phyloP scores from a whole-genome alignment of 139 green algal genomes.

The Dunaliella sp. region DNA sequence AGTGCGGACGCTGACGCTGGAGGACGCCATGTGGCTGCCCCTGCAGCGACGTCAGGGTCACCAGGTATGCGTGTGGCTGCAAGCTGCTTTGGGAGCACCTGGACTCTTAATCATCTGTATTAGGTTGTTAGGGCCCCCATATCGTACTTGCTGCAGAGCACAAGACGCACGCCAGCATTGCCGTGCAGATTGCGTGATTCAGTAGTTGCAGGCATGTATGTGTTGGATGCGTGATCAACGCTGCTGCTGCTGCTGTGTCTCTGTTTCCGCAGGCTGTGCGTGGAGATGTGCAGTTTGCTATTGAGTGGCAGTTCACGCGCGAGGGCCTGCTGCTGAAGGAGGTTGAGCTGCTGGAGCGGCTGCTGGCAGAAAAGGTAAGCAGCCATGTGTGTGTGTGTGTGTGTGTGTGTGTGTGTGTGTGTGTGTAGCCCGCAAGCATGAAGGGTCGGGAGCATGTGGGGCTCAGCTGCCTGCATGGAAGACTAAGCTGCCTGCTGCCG shows the following conservation, averaged over 20 bases:
- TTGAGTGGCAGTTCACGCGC: conserved; percentile 76
- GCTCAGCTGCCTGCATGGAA: too few species aligned
- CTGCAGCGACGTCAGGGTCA: conserved; percentile 19
- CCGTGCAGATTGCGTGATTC: neutral
- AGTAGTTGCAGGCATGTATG: neutral
- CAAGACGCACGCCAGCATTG: neutral
- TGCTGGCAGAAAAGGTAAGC: conserved; percentile 60
- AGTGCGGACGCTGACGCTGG: neutral
- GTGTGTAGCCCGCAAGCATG: too few species aligned
- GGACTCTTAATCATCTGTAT: too few species aligned
- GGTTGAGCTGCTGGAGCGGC: conserved; percentile 63
- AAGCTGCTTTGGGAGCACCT: too few species aligned
- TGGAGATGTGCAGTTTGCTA: conserved; percentile 49
- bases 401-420: too few species aligned
- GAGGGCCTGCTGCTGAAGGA: conserved; percentile 72
- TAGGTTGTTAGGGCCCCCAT: too few species aligned
- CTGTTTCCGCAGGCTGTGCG: conserved; percentile 15
- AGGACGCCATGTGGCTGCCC: neutral
- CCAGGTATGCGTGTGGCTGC: conserved; percentile 12
- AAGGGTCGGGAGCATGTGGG: too few species aligned
- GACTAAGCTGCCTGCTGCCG: too few species aligned
- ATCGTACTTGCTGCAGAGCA: too few species aligned
- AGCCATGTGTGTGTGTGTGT: too few species aligned
- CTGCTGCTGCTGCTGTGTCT: neutral
- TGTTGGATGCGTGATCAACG: neutral